Evolutionary conservation across 208 protist species (phyloP).

Genomic region (Acanthamoeba royreba): DNA sequence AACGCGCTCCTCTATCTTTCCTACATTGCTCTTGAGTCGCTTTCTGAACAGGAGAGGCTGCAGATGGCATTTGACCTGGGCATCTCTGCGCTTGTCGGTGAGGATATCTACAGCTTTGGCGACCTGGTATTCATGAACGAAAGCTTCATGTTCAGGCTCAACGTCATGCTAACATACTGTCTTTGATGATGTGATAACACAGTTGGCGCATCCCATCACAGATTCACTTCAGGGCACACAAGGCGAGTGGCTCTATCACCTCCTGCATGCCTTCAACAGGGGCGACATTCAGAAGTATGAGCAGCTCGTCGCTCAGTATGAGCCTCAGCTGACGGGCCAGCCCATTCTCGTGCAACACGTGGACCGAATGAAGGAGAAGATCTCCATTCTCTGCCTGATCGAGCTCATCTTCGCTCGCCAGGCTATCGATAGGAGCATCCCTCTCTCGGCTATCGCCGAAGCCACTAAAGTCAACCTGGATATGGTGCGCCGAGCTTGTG

Average conservation of each 20-base stretch:
- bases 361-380: constrained; percentile 79
- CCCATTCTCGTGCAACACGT: constrained; percentile 60
- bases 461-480: constrained; percentile 55
- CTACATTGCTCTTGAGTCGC: constrained; percentile 71
- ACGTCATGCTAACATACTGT: background rate
- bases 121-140: constrained; percentile 79
- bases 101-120: constrained; percentile 86
- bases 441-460: constrained; percentile 78
- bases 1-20: constrained; percentile 78
- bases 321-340: background rate
- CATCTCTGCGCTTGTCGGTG: constrained; percentile 79
- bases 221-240: constrained; percentile 69
- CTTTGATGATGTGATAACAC: background rate
- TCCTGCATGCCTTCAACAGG: constrained; percentile 81
- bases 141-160: too few species aligned
- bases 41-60: constrained; percentile 55
- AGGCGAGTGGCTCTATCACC: constrained; percentile 74
- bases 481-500: constrained; percentile 46
- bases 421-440: constrained; percentile 87
- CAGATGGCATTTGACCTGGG: constrained; percentile 79
- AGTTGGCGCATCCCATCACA: constrained; percentile 77
- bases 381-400: constrained; percentile 92
- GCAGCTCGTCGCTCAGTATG: constrained; percentile 52
- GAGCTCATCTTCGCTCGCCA: constrained; percentile 93
- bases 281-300: constrained; percentile 80